Evolutionary conservation across 1,284 basidiomycete species (phyloP).

Genomic region (Xerocomus nothofagi): DNA sequence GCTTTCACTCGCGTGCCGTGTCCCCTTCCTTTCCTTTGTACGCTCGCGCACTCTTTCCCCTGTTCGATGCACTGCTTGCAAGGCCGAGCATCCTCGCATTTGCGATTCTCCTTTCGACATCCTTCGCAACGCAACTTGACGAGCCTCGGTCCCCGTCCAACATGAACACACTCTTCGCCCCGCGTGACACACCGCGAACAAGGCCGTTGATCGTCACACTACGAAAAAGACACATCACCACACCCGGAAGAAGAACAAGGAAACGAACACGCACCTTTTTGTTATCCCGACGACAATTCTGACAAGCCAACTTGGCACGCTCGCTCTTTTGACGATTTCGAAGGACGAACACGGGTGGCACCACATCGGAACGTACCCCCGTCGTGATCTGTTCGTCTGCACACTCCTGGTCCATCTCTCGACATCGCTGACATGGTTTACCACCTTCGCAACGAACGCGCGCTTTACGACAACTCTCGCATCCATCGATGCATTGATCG

Average conservation of each 20-base stretch:
- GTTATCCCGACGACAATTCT: conserved; percentile 56
- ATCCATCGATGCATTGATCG: conserved; percentile 55
- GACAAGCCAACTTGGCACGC: conserved; percentile 55
- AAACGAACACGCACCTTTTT: conserved; percentile 47
- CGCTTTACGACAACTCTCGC: conserved; percentile 51
- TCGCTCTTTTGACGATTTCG: conserved; percentile 39
- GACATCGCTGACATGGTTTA: conserved; percentile 50
- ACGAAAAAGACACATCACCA: not conserved
- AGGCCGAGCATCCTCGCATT: conserved; percentile 57
- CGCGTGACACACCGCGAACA: conserved; percentile 56
- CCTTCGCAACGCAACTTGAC: conserved; percentile 56
- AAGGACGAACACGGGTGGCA: conserved; percentile 25
- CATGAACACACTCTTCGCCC: conserved; percentile 54
- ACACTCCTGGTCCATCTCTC: conserved; percentile 44
- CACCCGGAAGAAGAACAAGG: not conserved
- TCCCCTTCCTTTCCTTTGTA: conserved; percentile 52
- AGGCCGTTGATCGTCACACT: conserved; percentile 53
- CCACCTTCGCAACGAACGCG: conserved; percentile 56
- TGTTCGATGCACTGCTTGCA: conserved; percentile 50
- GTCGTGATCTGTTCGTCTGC: conserved; percentile 27
- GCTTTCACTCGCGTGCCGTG: conserved; percentile 58
- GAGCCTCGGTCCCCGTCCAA: conserved; percentile 51
- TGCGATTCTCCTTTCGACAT: conserved; percentile 52
- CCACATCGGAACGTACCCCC: conserved; percentile 23
- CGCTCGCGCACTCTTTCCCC: conserved; percentile 45